These are phyloP conservation scores for Trypanosoma theileri DNA, from an alignment of 208 protist species.

Conservation along the genomic window DNA sequence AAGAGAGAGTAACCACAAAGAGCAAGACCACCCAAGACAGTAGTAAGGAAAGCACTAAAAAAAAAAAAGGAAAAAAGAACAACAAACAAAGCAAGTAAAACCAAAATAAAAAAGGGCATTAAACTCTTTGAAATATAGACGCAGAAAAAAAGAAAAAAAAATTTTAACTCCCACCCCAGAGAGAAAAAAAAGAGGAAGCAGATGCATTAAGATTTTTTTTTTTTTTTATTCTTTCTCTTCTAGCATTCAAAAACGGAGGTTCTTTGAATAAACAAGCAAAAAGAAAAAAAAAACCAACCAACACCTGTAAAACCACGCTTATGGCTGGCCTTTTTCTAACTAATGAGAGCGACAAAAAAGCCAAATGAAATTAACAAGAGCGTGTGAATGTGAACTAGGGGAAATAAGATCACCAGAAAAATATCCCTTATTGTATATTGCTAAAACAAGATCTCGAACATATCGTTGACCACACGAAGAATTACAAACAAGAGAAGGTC, in stretches of 20 bases:
- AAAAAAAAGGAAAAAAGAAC: constrained; percentile 8
- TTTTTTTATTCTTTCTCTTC: neutral
- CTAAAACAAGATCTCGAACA: constrained; percentile 16
- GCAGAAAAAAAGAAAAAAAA: neutral
- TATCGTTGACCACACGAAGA: neutral
- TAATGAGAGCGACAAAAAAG: neutral
- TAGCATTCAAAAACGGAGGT: neutral
- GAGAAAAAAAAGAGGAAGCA: neutral
- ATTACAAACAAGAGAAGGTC: constrained; percentile 29
- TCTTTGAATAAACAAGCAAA: constrained; percentile 1
- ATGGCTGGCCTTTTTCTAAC: neutral
- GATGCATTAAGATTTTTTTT: neutral
- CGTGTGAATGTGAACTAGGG: neutral
- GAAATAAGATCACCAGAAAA: neutral
- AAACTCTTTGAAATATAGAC: neutral
- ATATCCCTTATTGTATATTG: constrained; percentile 4
- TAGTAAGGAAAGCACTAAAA: neutral
- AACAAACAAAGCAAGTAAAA: neutral
- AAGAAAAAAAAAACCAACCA: neutral
- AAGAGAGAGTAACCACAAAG: neutral
- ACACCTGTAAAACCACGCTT: neutral
- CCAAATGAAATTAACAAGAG: constrained; percentile 5
- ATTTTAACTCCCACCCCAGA: neutral
- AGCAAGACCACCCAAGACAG: neutral
- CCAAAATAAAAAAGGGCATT: neutral